These are phyloP conservation scores for Leptographium radiaticola DNA, from an alignment of 2,329 filamentous ascomycete species.

Conservation along the genomic window DNA sequence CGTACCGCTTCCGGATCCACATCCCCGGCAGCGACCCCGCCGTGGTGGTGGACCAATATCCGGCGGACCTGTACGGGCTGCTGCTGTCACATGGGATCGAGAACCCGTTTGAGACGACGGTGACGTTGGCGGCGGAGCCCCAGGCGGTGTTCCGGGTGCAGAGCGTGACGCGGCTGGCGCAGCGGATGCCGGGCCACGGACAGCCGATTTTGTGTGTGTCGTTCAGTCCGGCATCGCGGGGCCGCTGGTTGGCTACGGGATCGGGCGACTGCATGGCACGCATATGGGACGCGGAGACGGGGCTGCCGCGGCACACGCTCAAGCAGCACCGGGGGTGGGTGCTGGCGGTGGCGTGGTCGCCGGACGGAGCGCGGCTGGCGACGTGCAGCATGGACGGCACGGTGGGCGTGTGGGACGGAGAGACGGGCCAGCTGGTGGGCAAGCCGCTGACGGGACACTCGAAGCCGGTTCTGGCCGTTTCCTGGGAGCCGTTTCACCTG, in stretches of 20 bases:
- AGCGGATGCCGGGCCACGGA: conserved; percentile 80
- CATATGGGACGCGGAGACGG: conserved; percentile 91
- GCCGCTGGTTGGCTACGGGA: conserved; percentile 69
- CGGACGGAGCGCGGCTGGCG: conserved; percentile 67
- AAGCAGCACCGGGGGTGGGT: conserved; percentile 88
- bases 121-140: conserved; percentile 51
- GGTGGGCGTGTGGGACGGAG: conserved; percentile 79
- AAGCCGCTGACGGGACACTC: conserved; percentile 68
- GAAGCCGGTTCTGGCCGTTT: conserved; percentile 77
- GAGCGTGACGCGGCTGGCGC: conserved; percentile 78
- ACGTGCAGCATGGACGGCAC: conserved; percentile 91
- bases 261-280: conserved; percentile 83
- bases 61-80: conserved; percentile 39
- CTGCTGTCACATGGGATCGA: conserved; percentile 42
- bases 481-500: conserved; percentile 88
- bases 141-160: conserved; percentile 92
- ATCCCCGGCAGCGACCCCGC: conserved; percentile 33
- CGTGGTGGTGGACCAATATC: conserved; percentile 41
- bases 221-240: conserved; percentile 66
- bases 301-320: conserved; percentile 74
- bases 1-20: conserved; percentile 48
- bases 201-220: conserved; percentile 78
- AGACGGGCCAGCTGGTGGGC: conserved; percentile 62
- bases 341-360: conserved; percentile 73
- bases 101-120: conserved; percentile 40